phyloP scores from a whole-genome alignment of 2,329 filamentous ascomycete species.

The Neofusicoccum laricinum region DNA sequence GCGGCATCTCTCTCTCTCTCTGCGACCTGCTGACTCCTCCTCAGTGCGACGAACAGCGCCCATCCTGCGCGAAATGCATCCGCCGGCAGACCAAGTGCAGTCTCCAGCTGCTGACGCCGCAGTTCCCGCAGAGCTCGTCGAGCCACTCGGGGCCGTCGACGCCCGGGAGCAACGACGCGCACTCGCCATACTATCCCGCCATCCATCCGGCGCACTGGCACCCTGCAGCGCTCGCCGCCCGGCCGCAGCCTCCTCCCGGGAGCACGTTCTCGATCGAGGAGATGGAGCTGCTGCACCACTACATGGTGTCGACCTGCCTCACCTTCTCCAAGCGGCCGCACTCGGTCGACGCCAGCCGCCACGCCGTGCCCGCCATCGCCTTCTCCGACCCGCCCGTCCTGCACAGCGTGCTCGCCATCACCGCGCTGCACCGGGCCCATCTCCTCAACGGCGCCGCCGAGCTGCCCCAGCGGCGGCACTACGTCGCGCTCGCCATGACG shows the following conservation, averaged over 20 bases:
- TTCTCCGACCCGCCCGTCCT: slow-evolving; percentile 44
- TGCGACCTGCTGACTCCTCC: neutral
- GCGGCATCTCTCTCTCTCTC: too few species aligned
- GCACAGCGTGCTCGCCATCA: slow-evolving; percentile 42
- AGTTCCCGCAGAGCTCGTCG: neutral
- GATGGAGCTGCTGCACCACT: slow-evolving; percentile 32
- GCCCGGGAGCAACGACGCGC: neutral
- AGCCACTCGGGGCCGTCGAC: neutral
- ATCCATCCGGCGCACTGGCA: neutral
- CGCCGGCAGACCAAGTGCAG: slow-evolving; percentile 28
- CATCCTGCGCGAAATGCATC: slow-evolving; percentile 29
- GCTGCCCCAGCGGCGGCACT: neutral
- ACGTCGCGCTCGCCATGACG: neutral
- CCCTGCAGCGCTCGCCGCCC: neutral
- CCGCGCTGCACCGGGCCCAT: slow-evolving; percentile 37
- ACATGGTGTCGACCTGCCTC: slow-evolving; percentile 26
- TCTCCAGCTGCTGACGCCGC: slow-evolving; percentile 23
- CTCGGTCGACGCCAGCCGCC: slow-evolving; percentile 20
- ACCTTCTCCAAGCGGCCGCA: slow-evolving; percentile 23
- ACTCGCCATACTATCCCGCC: neutral
- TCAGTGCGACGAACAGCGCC: slow-evolving; percentile 30
- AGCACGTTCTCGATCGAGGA: slow-evolving; percentile 23
- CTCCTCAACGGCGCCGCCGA: neutral
- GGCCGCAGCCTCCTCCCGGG: neutral
- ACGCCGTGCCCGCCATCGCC: slow-evolving; percentile 29